A percentile compares a stretch with the other conserved stretches of the same genome.
These are phyloP conservation scores for Eudorina sp. DNA, from an alignment of 139 green algal genomes.

Conservation along the genomic window DNA sequence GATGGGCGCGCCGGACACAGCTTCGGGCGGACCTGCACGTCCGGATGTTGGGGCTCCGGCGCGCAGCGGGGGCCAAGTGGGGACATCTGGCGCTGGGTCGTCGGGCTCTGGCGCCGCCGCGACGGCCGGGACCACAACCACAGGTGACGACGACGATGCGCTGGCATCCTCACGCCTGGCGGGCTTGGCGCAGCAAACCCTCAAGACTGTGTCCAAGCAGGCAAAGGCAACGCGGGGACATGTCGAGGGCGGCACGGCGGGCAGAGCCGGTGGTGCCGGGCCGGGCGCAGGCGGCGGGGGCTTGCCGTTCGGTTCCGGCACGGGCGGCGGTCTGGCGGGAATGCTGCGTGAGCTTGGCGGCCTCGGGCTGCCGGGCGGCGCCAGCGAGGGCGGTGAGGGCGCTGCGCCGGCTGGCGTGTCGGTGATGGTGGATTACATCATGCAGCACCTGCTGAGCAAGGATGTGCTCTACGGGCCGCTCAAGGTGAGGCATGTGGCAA, in stretches of 20 bases:
- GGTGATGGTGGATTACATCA: constrained; percentile 83
- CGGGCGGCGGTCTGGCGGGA: not conserved
- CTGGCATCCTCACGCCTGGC: constrained; percentile 44
- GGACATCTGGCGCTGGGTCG: not conserved
- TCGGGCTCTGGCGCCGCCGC: not conserved
- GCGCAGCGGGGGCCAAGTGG: not conserved
- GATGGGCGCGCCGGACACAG: too few species aligned
- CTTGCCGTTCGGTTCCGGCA: not conserved
- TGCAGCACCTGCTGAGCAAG: constrained; percentile 91
- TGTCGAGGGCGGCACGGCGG: not conserved
- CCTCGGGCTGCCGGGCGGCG: constrained; percentile 9
- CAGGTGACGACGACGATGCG: constrained; percentile 15
- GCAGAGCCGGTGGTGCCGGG: not conserved
- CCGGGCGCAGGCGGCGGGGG: not conserved
- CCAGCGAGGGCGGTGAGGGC: constrained; percentile 24
- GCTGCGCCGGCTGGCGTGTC: constrained; percentile 58
- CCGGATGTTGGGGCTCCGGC: too few species aligned
- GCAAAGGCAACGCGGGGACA: constrained; percentile 52
- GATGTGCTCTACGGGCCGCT: constrained; percentile 90
- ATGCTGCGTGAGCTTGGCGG: constrained; percentile 9
- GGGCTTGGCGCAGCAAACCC: constrained; percentile 64
- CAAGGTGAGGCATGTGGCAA: too few species aligned
- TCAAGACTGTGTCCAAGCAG: constrained; percentile 58
- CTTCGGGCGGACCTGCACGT: too few species aligned
- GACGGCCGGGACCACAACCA: too few species aligned